Percentiles rank a stretch among this genome's conserved stretches.
Conservation (phyloP, 2,329 filamentous ascomycete genomes). For the Aspergillus glaucus region DNA sequence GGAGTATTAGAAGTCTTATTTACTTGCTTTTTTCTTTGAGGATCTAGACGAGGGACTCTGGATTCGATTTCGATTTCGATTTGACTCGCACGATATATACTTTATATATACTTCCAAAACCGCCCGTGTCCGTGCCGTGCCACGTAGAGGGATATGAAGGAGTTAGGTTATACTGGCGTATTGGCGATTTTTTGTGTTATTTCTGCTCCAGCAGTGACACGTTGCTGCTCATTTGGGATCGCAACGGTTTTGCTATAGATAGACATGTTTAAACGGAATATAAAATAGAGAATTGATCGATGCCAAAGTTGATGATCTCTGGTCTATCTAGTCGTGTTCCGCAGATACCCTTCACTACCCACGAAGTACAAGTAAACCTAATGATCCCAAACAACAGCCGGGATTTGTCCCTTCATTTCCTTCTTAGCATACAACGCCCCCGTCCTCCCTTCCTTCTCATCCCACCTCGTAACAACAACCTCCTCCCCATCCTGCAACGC, state of each 20-base stretch:
- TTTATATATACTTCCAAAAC: background rate
- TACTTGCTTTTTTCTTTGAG: conserved; percentile 2
- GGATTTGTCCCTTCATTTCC: conserved; percentile 8
- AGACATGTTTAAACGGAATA: background rate
- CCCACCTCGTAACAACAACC: conserved; percentile 54
- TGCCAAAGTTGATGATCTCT: too few species aligned
- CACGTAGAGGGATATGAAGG: background rate
- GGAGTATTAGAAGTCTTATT: conserved; percentile 16
- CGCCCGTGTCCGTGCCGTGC: background rate
- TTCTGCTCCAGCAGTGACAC: background rate
- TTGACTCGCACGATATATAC: background rate
- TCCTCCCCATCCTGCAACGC: conserved; percentile 53
- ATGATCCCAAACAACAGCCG: conserved; percentile 8
- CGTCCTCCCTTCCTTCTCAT: conserved; percentile 52
- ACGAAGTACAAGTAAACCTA: too few species aligned
- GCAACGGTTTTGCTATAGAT: background rate
- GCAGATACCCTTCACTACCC: too few species aligned
- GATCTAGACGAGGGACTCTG: background rate
- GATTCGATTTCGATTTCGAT: background rate
- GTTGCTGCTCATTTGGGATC: background rate
- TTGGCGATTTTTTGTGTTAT: background rate
- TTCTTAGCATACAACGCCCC: conserved; percentile 23
- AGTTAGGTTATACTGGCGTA: background rate
- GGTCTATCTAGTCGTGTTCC: background rate
- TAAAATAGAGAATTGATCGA: background rate